Conservation (phyloP, 306 rosid species). For the Cucumis cinereus region DNA sequence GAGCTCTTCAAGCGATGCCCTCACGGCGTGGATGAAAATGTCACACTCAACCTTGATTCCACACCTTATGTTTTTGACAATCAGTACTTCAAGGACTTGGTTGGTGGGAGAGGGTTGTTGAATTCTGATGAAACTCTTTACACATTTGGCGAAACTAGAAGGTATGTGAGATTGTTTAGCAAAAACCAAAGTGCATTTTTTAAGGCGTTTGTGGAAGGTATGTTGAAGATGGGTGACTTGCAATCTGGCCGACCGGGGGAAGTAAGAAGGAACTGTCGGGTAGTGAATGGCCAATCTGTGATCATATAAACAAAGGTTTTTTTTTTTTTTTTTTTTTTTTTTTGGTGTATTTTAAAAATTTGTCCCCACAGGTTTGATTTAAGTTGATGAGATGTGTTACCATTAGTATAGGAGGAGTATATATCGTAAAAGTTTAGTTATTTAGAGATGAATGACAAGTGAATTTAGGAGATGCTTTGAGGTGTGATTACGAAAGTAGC, state of each 20-base stretch:
- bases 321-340: neutral
- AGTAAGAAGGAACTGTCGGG: conserved; percentile 66
- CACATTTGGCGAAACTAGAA: conserved; percentile 31
- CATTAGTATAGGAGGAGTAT: neutral
- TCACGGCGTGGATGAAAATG: conserved; percentile 44
- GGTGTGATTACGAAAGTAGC: too few species aligned
- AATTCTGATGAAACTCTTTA: conserved; percentile 76
- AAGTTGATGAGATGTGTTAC: neutral
- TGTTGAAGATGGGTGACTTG: conserved; percentile 78
- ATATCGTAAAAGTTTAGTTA: too few species aligned
- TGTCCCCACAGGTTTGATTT: neutral
- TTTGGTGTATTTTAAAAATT: neutral
- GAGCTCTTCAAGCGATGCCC: conserved; percentile 54
- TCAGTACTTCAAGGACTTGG: conserved; percentile 87
- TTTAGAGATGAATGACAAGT: too few species aligned
- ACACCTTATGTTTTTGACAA: conserved; percentile 66
- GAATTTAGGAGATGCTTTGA: too few species aligned
- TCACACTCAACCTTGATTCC: conserved; percentile 62
- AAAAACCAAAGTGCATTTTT: conserved; percentile 31
- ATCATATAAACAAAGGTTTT: neutral
- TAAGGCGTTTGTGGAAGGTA: conserved; percentile 50
- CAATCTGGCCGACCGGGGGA: conserved; percentile 54
- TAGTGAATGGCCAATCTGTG: conserved; percentile 21
- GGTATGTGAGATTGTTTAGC: conserved; percentile 36
- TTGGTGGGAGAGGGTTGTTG: conserved; percentile 57